These are phyloP conservation scores for thale cress (Arabidopsis thaliana) DNA, from an alignment of 345 rosid genomes.

Conservation along the genomic window DNA sequence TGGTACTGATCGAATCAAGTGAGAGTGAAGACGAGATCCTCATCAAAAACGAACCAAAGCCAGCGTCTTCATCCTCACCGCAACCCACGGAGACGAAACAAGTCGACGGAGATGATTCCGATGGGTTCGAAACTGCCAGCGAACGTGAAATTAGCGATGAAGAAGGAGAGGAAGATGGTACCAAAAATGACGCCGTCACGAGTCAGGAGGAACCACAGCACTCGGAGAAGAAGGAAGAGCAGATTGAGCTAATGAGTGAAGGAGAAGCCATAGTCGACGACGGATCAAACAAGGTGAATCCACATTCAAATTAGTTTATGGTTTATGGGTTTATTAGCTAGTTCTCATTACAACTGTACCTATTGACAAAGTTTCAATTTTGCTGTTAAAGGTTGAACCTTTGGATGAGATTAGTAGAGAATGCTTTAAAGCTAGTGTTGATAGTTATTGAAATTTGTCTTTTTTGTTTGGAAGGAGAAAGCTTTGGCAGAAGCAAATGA, in stretches of 20 bases:
- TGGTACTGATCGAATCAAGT: slow-evolving; percentile 59
- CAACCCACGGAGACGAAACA: slow-evolving; percentile 39
- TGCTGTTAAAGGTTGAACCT: background rate
- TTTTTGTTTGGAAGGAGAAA: slow-evolving; percentile 49
- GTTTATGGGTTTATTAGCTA: slow-evolving; percentile 20
- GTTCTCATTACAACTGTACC: background rate
- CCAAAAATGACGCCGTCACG: slow-evolving; percentile 14
- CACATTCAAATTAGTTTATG: background rate
- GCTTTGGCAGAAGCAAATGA: slow-evolving; percentile 69
- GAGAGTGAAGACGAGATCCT: slow-evolving; percentile 36
- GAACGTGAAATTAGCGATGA: slow-evolving; percentile 64
- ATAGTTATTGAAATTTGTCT: background rate
- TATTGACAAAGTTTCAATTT: background rate
- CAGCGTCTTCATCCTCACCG: slow-evolving; percentile 17
- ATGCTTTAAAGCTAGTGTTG: background rate
- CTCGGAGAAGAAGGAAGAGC: slow-evolving; percentile 33
- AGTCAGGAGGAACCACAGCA: slow-evolving; percentile 26
- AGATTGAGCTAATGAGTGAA: slow-evolving; percentile 25
- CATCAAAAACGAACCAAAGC: slow-evolving; percentile 22
- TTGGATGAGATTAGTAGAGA: slow-evolving; percentile 7
- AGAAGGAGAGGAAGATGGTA: slow-evolving; percentile 43
- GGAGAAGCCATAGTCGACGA: slow-evolving; percentile 40
- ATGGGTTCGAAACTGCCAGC: slow-evolving; percentile 95
- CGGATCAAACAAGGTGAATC: slow-evolving; percentile 52
- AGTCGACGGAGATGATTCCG: slow-evolving; percentile 59